phyloP scores from a whole-genome alignment of 2,329 filamentous ascomycete species.

The Plenodomus lindquistii region DNA sequence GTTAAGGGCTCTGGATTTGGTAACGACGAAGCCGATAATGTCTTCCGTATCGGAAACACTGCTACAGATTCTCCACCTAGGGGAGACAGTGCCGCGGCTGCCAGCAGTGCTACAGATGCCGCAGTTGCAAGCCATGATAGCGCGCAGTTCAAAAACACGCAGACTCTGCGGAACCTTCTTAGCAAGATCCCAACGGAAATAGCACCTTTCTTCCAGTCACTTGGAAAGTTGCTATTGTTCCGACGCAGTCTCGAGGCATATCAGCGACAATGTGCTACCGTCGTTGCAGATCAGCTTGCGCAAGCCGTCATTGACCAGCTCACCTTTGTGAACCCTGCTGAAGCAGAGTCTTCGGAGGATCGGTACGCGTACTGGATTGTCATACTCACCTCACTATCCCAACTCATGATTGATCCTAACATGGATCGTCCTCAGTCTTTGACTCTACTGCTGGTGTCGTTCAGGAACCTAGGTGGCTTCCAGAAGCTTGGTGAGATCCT shows the following conservation, averaged over 20 bases:
- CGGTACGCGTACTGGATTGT: slow-evolving; percentile 79
- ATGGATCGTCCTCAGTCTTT: slow-evolving; percentile 48
- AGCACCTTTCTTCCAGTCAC: slow-evolving; percentile 81
- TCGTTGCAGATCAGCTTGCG: slow-evolving; percentile 71
- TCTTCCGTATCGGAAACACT: slow-evolving; percentile 41
- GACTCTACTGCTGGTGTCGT: slow-evolving; percentile 80
- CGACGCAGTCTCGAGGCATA: slow-evolving; percentile 72
- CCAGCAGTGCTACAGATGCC: slow-evolving; percentile 8
- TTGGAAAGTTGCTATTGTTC: slow-evolving; percentile 79
- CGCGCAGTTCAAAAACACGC: slow-evolving; percentile 71
- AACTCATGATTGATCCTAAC: slow-evolving; percentile 74
- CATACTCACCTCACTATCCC: slow-evolving; percentile 75
- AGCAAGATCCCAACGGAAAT: slow-evolving; percentile 77
- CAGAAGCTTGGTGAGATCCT: slow-evolving; percentile 73
- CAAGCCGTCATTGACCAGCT: slow-evolving; percentile 71
- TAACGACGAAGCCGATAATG: slow-evolving; percentile 45
- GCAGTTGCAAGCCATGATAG: slow-evolving; percentile 30
- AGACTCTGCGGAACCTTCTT: slow-evolving; percentile 74
- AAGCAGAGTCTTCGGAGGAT: slow-evolving; percentile 60
- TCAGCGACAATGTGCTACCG: slow-evolving; percentile 62
- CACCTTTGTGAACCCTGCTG: slow-evolving; percentile 52
- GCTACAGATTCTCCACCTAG: slow-evolving; percentile 21
- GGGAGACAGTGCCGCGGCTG: slow-evolving; percentile 15
- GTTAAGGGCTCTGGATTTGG: slow-evolving; percentile 47
- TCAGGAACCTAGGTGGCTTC: slow-evolving; percentile 81